Percentiles rank a stretch among this genome's conserved stretches.
phyloP scores from a whole-genome alignment of 345 rosid genomes.

The Euclidium syriacum region DNA sequence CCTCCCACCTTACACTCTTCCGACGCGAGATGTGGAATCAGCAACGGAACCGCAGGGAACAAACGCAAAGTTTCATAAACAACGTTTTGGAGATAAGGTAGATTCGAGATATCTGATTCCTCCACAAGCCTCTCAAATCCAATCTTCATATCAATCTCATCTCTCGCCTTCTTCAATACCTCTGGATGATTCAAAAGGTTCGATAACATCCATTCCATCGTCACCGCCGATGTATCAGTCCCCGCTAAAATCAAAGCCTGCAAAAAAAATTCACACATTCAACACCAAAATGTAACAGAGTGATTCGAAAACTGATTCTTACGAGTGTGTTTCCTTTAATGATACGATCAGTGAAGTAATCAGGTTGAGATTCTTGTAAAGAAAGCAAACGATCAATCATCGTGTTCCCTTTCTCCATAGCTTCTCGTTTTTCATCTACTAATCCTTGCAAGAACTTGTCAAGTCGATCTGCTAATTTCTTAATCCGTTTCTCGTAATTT shows the following conservation, averaged over 20 bases:
- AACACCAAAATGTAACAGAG: no score
- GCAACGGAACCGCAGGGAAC: conserved; percentile 34
- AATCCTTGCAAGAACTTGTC: conserved; percentile 49
- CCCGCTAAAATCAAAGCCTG: conserved; percentile 40
- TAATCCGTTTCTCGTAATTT: conserved; percentile 26
- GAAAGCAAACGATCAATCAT: conserved; percentile 55
- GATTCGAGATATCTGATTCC: conserved; percentile 34
- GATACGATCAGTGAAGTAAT: conserved; percentile 38
- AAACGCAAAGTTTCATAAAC: conserved; percentile 42
- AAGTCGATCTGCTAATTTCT: conserved; percentile 8
- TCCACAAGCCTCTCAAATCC: conserved; percentile 30
- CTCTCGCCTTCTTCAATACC: conserved; percentile 31
- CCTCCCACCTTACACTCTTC: conserved; percentile 34
- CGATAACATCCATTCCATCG: conserved; percentile 48
- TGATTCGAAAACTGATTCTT: conserved; percentile 17
- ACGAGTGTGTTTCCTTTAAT: conserved; percentile 48
- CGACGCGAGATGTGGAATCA: conserved; percentile 34
- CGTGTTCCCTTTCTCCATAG: conserved; percentile 16
- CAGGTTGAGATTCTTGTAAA: conserved; percentile 47
- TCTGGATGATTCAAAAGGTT: conserved; percentile 37
- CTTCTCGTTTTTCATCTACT: conserved; percentile 42
- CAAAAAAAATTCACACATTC: no score
- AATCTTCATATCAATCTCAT: conserved; percentile 20
- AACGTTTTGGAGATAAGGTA: conserved; percentile 38
- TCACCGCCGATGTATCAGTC: conserved; percentile 38